These are phyloP conservation scores for Leucaena leucocephala DNA, from an alignment of 306 rosid species.

Conservation along the genomic window DNA sequence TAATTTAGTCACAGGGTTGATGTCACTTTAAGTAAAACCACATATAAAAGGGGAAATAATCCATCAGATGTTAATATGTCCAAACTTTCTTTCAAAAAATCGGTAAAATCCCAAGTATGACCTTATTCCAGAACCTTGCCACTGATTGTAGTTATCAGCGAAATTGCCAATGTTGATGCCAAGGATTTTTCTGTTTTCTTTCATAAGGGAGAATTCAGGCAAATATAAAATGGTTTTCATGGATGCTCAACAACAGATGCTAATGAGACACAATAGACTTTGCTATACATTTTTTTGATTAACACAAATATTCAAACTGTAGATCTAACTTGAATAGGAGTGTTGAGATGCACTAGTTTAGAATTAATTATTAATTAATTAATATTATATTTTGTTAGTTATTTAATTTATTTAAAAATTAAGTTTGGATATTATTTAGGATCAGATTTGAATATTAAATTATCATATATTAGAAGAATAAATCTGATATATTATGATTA, in stretches of 20 bases:
- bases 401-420: no score
- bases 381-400: no score
- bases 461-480: no score
- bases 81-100: neutral
- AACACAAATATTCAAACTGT: no score
- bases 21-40: neutral
- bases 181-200: neutral
- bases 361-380: no score
- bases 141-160: conserved; percentile 6
- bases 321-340: no score
- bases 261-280: neutral
- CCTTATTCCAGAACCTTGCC: neutral
- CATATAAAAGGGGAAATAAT: neutral
- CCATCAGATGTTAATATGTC: neutral
- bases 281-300: no score
- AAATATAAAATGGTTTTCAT: neutral
- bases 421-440: no score
- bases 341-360: no score
- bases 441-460: no score
- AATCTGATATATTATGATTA: no score
- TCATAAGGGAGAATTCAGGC: neutral
- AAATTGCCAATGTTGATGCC: neutral
- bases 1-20: neutral
- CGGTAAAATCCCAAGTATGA: neutral
- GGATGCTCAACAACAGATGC: neutral